phyloP scores from a whole-genome alignment of 441 rosid species.

The Lepidium campestre region DNA sequence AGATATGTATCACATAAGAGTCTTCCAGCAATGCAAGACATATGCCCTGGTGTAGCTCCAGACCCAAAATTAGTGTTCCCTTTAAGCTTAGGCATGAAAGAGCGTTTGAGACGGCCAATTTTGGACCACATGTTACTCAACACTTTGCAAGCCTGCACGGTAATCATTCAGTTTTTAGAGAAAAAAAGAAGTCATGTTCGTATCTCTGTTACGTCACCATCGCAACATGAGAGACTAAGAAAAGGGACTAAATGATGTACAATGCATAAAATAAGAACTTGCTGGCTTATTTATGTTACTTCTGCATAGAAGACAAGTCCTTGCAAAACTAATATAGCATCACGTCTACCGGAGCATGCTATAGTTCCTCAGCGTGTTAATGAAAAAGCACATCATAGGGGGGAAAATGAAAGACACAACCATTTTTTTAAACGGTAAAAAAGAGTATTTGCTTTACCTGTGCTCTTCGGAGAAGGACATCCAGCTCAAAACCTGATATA shows the following conservation, averaged over 20 bases:
- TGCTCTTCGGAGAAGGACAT: conserved; percentile 87
- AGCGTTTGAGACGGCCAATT: conserved; percentile 93
- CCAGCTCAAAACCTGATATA: conserved; percentile 95
- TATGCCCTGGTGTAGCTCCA: conserved; percentile 89
- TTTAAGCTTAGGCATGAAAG: conserved; percentile 88
- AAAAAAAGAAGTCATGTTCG: background rate
- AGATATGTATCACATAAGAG: conserved; percentile 86
- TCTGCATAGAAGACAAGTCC: background rate
- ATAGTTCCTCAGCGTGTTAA: background rate
- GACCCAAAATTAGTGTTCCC: conserved; percentile 72
- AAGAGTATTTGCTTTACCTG: conserved; percentile 49
- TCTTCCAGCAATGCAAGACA: conserved; percentile 94
- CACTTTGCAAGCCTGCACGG: conserved; percentile 78
- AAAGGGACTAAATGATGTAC: background rate
- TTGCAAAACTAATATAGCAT: background rate
- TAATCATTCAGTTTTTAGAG: background rate
- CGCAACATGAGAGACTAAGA: background rate
- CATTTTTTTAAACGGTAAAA: background rate
- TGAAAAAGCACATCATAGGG: conserved; percentile 7
- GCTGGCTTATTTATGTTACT: background rate
- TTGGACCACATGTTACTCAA: conserved; percentile 94
- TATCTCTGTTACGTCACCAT: background rate
- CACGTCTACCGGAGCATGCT: background rate
- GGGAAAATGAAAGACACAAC: background rate
- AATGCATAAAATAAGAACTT: background rate